Percentiles rank a stretch among this genome's conserved stretches.
phyloP scores from a whole-genome alignment of 1,284 basidiomycete genomes.

The Leccinum pallidistipes region DNA sequence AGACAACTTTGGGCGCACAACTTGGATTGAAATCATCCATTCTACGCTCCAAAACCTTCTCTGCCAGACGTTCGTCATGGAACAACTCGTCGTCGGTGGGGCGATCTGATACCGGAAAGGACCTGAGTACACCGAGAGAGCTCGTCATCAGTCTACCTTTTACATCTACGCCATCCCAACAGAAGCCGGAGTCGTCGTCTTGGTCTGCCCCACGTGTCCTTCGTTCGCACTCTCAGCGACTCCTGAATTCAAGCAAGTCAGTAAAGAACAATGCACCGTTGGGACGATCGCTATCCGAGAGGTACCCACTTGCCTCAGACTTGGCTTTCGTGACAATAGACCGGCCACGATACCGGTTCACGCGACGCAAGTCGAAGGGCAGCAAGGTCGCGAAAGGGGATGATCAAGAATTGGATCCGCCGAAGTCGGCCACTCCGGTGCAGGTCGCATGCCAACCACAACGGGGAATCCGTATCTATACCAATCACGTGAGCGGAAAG shows the following conservation, averaged over 20 bases:
- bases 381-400: background rate
- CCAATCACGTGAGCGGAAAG: background rate
- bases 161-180: constrained; percentile 17
- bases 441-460: background rate
- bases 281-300: constrained; percentile 27
- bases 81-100: background rate
- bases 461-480: background rate
- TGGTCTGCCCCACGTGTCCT: constrained; percentile 31
- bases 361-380: constrained; percentile 18
- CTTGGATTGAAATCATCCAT: constrained; percentile 10
- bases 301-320: constrained; percentile 27
- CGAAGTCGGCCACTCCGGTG: background rate
- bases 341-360: constrained; percentile 28
- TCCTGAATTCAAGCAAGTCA: background rate
- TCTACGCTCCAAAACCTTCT: constrained; percentile 8
- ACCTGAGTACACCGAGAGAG: constrained; percentile 14
- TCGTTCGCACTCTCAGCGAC: constrained; percentile 37
- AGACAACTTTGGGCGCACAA: background rate
- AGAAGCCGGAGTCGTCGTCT: background rate
- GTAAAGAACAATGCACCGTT: constrained; percentile 13
- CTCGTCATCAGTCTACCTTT: constrained; percentile 29
- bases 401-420: background rate
- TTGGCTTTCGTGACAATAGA: constrained; percentile 31
- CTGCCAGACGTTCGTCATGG: background rate
- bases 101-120: background rate